Evolutionary conservation across 306 rosid genomes (phyloP).

Genomic region (Parietaria judaica): DNA sequence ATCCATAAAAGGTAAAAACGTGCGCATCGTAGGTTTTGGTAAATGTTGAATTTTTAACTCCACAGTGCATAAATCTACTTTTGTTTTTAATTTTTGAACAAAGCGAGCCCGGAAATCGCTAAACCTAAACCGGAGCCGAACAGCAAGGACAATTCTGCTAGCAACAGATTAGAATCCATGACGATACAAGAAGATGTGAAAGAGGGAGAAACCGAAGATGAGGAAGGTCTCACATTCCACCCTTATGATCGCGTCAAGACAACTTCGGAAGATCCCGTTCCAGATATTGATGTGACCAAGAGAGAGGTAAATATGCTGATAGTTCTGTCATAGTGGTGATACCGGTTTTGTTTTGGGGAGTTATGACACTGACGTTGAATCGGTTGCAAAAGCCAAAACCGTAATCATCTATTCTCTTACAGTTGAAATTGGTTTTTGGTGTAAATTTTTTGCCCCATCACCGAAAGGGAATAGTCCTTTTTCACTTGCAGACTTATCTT

Average conservation of each 20-base stretch:
- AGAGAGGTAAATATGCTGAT: conserved; percentile 61
- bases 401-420: too few relatives aligned
- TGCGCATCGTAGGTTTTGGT: neutral
- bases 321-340: too few relatives aligned
- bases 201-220: conserved; percentile 86
- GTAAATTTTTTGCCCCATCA: conserved; percentile 1
- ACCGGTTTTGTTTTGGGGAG: too few relatives aligned
- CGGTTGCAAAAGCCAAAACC: too few relatives aligned
- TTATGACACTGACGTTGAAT: too few relatives aligned
- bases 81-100: conserved; percentile 20
- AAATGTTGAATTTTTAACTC: too few relatives aligned
- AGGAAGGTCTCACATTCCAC: conserved; percentile 57
- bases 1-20: conserved; percentile 50
- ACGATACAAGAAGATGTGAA: conserved; percentile 79
- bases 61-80: neutral
- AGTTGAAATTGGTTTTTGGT: too few relatives aligned
- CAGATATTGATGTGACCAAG: conserved; percentile 83
- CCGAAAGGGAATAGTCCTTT: conserved; percentile 7
- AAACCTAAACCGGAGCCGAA: conserved; percentile 38
- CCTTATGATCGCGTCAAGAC: conserved; percentile 70
- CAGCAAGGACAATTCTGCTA: conserved; percentile 36
- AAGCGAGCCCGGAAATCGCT: conserved; percentile 37
- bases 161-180: conserved; percentile 48
- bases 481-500: conserved; percentile 56
- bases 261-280: conserved; percentile 47